These are phyloP conservation scores for Hymenotorrendiella dingleyae DNA, from an alignment of 2,329 filamentous ascomycete genomes.

Conservation along the genomic window DNA sequence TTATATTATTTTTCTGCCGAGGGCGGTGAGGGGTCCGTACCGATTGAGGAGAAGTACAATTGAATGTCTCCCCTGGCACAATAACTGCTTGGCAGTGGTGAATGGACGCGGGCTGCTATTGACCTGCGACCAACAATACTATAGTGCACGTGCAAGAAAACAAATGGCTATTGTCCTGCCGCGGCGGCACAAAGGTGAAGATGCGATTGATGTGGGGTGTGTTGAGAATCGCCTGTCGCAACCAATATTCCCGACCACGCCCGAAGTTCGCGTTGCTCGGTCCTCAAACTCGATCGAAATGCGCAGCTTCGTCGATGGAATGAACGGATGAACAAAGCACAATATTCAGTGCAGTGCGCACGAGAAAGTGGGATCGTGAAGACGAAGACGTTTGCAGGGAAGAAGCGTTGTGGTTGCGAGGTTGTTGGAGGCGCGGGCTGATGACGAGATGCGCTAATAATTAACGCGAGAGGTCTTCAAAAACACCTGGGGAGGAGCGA, in stretches of 20 bases:
- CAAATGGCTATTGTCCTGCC: slow-evolving; percentile 3
- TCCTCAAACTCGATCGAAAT: not conserved
- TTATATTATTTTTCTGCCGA: slow-evolving; percentile 14
- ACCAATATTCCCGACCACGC: not conserved
- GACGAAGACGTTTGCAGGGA: slow-evolving; percentile 3
- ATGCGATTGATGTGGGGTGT: not conserved
- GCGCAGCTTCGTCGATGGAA: slow-evolving; percentile 19
- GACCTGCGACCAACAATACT: slow-evolving; percentile 21
- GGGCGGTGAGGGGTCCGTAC: slow-evolving; percentile 37
- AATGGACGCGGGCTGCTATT: slow-evolving; percentile 2
- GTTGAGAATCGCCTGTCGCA: slow-evolving; percentile 1
- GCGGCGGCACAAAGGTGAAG: slow-evolving; percentile 1
- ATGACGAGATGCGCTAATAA: slow-evolving; percentile 11
- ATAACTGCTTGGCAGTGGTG: slow-evolving; percentile 36
- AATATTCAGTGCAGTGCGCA: not conserved
- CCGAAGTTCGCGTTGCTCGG: not conserved
- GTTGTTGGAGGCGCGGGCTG: slow-evolving; percentile 3
- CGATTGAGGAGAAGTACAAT: slow-evolving; percentile 91
- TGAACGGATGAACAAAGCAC: slow-evolving; percentile 22
- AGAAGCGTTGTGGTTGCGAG: slow-evolving; percentile 2
- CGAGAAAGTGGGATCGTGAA: slow-evolving; percentile 4
- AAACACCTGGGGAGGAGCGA: slow-evolving; percentile 8
- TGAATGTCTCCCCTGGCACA: slow-evolving; percentile 94
- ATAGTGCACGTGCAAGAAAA: slow-evolving; percentile 8
- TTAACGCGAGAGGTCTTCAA: slow-evolving; percentile 17